A percentile compares a stretch with the other conserved stretches of the same genome.
Conservation (phyloP, 352 stramenopile species). For the Pythium dissimile region DNA sequence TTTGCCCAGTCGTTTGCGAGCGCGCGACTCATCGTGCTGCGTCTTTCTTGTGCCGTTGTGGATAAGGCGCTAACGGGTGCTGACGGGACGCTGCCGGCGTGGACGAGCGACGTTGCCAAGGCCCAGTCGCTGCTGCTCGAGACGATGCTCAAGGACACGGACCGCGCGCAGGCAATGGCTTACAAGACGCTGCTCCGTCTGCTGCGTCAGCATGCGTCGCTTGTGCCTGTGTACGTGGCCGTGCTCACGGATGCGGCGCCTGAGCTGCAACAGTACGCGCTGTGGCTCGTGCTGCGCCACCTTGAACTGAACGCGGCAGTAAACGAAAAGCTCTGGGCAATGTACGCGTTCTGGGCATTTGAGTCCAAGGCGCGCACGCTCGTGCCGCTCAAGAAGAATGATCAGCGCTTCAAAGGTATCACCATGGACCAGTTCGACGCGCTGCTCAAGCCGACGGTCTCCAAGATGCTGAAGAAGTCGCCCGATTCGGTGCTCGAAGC, state of each 20-base stretch:
- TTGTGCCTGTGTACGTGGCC: slow-evolving; percentile 41
- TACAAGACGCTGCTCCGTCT: slow-evolving; percentile 42
- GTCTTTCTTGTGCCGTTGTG: slow-evolving; percentile 54
- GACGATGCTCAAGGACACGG: slow-evolving; percentile 41
- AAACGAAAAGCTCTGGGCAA: slow-evolving; percentile 46
- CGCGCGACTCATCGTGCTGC: slow-evolving; percentile 51
- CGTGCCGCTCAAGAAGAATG: slow-evolving; percentile 32
- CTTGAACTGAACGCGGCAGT: slow-evolving; percentile 26
- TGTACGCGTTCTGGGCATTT: slow-evolving; percentile 74
- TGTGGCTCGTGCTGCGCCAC: slow-evolving; percentile 56
- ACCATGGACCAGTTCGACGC: slow-evolving; percentile 59
- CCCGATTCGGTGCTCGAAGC: slow-evolving; percentile 73
- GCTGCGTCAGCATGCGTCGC: slow-evolving; percentile 35
- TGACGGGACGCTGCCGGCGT: slow-evolving; percentile 21
- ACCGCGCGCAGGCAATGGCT: slow-evolving; percentile 39
- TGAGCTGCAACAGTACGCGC: slow-evolving; percentile 54
- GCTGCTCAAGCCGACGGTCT: slow-evolving; percentile 56
- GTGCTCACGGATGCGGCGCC: slow-evolving; percentile 23
- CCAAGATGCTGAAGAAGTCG: slow-evolving; percentile 82
- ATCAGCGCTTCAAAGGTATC: slow-evolving; percentile 52
- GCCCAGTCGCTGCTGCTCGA: slow-evolving; percentile 58
- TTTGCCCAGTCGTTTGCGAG: slow-evolving; percentile 52
- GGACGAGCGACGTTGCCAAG: slow-evolving; percentile 44
- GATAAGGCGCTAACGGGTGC: slow-evolving; percentile 21
- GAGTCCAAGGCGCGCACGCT: slow-evolving; percentile 62